These are phyloP conservation scores for Croton setiger DNA, from an alignment of 441 rosid genomes.

Conservation along the genomic window DNA sequence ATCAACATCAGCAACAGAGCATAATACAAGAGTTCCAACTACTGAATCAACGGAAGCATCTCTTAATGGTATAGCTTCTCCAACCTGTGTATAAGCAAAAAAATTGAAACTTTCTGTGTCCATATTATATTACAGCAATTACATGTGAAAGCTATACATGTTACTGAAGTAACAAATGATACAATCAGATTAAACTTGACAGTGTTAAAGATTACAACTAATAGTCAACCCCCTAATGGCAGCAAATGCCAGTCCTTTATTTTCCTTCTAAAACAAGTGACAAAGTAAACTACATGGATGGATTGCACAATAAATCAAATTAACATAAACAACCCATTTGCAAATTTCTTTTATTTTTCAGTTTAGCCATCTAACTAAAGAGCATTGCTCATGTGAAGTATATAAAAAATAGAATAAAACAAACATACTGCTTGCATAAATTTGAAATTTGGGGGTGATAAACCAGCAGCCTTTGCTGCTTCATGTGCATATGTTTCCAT, in stretches of 20 bases:
- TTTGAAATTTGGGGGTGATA: conserved; percentile 48
- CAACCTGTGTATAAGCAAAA: conserved; percentile 49
- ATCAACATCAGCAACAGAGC: conserved; percentile 71
- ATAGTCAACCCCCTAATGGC: neutral
- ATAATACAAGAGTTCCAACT: conserved; percentile 81
- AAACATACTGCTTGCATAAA: conserved; percentile 62
- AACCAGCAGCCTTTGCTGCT: conserved; percentile 66
- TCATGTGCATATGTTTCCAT: conserved; percentile 71
- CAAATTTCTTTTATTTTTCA: neutral
- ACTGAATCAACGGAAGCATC: conserved; percentile 90
- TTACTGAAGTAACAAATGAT: neutral
- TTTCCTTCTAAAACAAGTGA: neutral
- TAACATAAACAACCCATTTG: neutral
- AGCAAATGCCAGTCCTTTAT: neutral
- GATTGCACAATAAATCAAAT: neutral
- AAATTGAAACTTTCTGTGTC: neutral
- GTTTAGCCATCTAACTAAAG: neutral
- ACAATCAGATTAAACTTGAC: neutral
- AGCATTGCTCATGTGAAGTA: neutral
- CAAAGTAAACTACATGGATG: neutral
- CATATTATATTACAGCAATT: neutral
- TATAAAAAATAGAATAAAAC: neutral
- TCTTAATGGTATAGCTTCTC: conserved; percentile 70
- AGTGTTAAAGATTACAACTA: neutral
- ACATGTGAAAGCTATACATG: neutral